phyloP scores from a whole-genome alignment of 345 rosid species.

The Salix arbutifolia region DNA sequence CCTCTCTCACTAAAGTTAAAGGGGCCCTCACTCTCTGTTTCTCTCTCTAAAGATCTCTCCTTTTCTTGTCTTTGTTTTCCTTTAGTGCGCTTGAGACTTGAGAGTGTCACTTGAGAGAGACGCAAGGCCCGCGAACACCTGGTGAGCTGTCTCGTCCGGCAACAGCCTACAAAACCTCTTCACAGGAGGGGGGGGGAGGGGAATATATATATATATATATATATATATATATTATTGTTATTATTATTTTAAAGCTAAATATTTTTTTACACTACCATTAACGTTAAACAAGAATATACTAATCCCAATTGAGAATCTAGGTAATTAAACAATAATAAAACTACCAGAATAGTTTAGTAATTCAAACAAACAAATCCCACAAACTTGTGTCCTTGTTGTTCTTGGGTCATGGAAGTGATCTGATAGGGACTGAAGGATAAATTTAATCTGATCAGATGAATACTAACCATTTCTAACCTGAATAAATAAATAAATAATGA shows the following conservation, averaged over 20 bases:
- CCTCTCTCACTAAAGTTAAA: constrained; percentile 2
- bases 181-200: no score
- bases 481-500: no score
- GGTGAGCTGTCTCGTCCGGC: constrained; percentile 49
- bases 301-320: neutral
- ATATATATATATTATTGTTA: neutral
- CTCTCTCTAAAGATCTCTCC: constrained; percentile 20
- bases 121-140: constrained; percentile 35
- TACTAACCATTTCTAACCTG: no score
- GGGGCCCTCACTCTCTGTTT: neutral
- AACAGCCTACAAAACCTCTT: constrained; percentile 14
- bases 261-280: neutral
- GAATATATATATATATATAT: no score
- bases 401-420: constrained; percentile 2
- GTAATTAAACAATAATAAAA: neutral
- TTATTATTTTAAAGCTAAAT: neutral
- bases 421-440: neutral
- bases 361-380: neutral
- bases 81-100: neutral
- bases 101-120: constrained; percentile 35
- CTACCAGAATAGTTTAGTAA: neutral
- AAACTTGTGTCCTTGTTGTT: neutral
- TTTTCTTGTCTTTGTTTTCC: constrained; percentile 1
- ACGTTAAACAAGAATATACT: neutral
- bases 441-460: no score